phyloP scores from a whole-genome alignment of 2,329 filamentous ascomycete genomes.

The Hyphodiscus sp. region DNA sequence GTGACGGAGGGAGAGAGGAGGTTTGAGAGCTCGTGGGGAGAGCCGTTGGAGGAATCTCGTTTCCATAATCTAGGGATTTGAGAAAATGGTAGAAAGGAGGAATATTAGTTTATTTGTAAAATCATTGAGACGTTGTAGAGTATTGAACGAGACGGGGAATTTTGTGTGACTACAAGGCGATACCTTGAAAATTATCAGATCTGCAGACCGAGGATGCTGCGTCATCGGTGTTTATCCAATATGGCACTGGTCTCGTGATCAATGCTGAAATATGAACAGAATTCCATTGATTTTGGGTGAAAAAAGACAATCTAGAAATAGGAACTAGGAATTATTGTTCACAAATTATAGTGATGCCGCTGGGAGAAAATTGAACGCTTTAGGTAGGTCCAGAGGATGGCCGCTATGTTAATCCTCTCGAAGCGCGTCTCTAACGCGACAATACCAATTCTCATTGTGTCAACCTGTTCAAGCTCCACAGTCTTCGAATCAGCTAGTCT shows the following conservation, averaged over 20 bases:
- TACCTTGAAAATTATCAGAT: background rate
- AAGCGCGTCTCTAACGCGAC: too few relatives aligned
- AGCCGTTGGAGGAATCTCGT: constrained; percentile 21
- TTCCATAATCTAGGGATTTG: constrained; percentile 17
- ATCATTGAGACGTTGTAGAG: background rate
- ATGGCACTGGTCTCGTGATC: background rate
- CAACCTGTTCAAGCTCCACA: too few relatives aligned
- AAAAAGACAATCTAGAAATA: too few relatives aligned
- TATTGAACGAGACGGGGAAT: background rate
- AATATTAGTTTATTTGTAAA: background rate
- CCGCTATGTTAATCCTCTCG: too few relatives aligned
- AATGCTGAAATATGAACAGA: background rate
- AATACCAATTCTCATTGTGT: too few relatives aligned
- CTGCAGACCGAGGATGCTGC: background rate
- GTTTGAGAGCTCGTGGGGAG: constrained; percentile 15
- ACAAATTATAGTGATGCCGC: too few relatives aligned
- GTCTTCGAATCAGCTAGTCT: too few relatives aligned
- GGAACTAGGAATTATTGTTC: too few relatives aligned
- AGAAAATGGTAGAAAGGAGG: background rate
- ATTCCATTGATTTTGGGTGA: background rate
- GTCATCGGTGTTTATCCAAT: background rate
- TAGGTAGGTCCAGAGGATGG: too few relatives aligned
- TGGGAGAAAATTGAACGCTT: too few relatives aligned
- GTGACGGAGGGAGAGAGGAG: constrained; percentile 8
- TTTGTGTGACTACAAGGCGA: background rate